These are phyloP conservation scores for Leccinum fuscescens DNA, from an alignment of 1,284 basidiomycete species.

Conservation along the genomic window DNA sequence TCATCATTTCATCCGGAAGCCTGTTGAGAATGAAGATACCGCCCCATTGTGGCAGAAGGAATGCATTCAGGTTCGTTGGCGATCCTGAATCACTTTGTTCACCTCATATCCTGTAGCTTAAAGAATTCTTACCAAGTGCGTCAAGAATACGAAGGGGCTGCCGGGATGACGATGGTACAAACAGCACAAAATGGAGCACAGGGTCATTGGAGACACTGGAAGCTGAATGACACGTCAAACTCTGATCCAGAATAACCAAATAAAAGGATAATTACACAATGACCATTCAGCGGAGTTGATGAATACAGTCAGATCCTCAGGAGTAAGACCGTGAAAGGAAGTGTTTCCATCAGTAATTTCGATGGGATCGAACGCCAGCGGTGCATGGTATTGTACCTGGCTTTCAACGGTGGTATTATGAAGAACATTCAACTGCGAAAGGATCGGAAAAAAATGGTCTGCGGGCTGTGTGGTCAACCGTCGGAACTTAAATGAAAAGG, in stretches of 20 bases:
- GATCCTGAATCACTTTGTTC: conserved; percentile 34
- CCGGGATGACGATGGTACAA: conserved; percentile 72
- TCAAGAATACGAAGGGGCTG: conserved; percentile 74
- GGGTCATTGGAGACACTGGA: conserved; percentile 86
- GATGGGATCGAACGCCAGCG: conserved; percentile 78
- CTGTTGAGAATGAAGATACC: conserved; percentile 83
- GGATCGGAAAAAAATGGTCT: conserved; percentile 72
- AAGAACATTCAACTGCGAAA: conserved; percentile 59
- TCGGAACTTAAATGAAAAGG: conserved; percentile 12
- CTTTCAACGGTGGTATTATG: conserved; percentile 94
- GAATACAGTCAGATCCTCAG: conserved; percentile 86
- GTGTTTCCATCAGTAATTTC: conserved; percentile 34
- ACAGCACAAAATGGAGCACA: conserved; percentile 90
- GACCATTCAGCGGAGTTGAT: conserved; percentile 97
- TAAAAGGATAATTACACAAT: conserved; percentile 56
- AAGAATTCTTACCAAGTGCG: conserved; percentile 44
- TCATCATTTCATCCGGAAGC: conserved; percentile 30
- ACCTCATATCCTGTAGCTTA: conserved; percentile 1
- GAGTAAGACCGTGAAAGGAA: conserved; percentile 57
- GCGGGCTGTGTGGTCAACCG: conserved; percentile 14
- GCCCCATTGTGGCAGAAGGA: conserved; percentile 95
- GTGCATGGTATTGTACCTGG: conserved; percentile 90
- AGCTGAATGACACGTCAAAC: conserved; percentile 43
- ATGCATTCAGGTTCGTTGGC: conserved; percentile 57
- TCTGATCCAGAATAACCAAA: background rate